Base-by-base conservation (phyloP, 1,284 basidiomycete genomes). In the Athelia sp. region DNA sequence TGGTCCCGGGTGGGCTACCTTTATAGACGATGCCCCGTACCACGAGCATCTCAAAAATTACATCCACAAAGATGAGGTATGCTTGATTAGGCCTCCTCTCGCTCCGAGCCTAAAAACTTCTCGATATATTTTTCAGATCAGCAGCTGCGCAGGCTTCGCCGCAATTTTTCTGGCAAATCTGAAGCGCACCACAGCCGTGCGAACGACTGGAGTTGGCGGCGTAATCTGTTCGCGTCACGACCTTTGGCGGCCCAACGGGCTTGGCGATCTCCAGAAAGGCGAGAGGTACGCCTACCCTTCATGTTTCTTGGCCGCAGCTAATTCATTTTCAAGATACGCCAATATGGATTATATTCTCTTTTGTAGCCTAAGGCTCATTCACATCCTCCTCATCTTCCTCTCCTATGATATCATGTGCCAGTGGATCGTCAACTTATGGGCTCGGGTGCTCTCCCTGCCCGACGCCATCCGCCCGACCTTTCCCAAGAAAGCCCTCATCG, bases 51-150 rank as follows among this genome's bases (percentile, higher is more conserved):
- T 44, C 10, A 44, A 44, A 26, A 46, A 46, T 18, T 36, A 47
- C 13, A 21, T 38, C 8, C 59, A 60, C 47, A 42, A 55, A 9
- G 49, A 60, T 44, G 57, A 58, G 58, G 58, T 62, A 46, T 8
- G 43, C n/a, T n/a, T n/a, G 19, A 14, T 24, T 14, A n/a, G n/a
- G n/a, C n/a, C n/a, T n/a, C n/a, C 50, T 58, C 58, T n/a, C 62
- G 59, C 2, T 49, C 45, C 1, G 15, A 19, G 2, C n/a, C n/a
- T n/a, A n/a, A n/a, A n/a, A n/a, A 21, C 23, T 11, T 40, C 11
- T 13, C 13, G 26, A 29, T 13, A 13, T 4, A n/a, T 29, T 4
- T 13, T 29, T 42, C 51, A 54, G 46, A 51, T 52, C 9, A 55
- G 47, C 40, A 49, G 53, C 31, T 61, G 58, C 46, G 51, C 55